Conservation (phyloP, 2,329 filamentous ascomycete genomes). For the Colletotrichum lindemuthianum region DNA sequence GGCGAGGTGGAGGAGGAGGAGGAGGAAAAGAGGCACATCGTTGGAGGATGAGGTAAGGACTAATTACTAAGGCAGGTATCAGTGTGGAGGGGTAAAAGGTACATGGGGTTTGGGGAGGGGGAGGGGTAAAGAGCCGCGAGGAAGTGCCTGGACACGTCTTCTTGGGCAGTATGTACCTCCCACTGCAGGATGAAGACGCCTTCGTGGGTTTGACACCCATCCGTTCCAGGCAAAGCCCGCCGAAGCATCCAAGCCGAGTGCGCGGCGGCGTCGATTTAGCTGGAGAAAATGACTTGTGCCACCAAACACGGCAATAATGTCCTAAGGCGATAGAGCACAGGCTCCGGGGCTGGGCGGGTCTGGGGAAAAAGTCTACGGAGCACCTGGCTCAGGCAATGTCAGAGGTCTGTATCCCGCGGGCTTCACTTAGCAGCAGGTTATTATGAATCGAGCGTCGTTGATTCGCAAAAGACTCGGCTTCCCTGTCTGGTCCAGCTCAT, state of each 20-base stretch:
- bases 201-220: constrained; percentile 17
- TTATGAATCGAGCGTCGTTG: background rate
- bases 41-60: background rate
- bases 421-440: background rate
- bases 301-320: constrained; percentile 29
- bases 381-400: too few relatives aligned
- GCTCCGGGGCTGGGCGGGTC: background rate
- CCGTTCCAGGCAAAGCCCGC: constrained; percentile 29
- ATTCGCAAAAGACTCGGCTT: constrained; percentile 17
- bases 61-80: background rate
- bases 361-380: background rate
- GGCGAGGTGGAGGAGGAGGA: background rate
- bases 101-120: constrained; percentile 7
- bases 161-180: too few relatives aligned
- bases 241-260: background rate
- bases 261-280: background rate
- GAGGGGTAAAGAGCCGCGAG: constrained; percentile 13
- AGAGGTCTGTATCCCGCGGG: too few relatives aligned
- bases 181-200: background rate
- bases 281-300: constrained; percentile 23
- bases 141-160: too few relatives aligned
- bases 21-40: background rate
- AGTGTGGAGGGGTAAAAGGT: constrained; percentile 10
- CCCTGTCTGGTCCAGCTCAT: background rate
- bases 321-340: constrained; percentile 1